Percentiles rank a stretch among this genome's conserved stretches.
Evolutionary conservation across 108 stramenopile genomes (phyloP).

Genomic region (Asterionellopsis glacialis): DNA sequence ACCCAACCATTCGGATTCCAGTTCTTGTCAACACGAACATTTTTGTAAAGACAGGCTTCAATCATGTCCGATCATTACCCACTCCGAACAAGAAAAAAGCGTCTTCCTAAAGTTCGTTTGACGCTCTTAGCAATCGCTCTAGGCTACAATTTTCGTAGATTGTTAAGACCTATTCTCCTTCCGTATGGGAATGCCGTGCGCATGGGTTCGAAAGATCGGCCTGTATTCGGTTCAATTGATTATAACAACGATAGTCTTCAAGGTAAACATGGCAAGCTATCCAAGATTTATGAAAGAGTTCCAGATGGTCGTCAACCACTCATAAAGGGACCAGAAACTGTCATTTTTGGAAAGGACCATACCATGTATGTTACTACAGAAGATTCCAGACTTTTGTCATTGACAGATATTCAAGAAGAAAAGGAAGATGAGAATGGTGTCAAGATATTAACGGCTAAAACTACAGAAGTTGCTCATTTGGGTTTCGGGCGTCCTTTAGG

Average conservation of each 20-base stretch:
- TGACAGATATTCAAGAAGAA: slow-evolving; percentile 28
- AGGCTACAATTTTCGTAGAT: no score
- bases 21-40: no score
- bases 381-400: slow-evolving; percentile 34
- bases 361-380: slow-evolving; percentile 52
- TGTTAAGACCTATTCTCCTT: slow-evolving; percentile 1
- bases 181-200: slow-evolving; percentile 13
- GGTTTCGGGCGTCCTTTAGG: slow-evolving; percentile 58
- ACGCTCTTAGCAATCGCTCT: no score
- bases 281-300: slow-evolving; percentile 51
- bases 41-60: no score
- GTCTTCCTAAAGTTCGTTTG: no score
- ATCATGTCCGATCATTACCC: no score
- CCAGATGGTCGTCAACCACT: slow-evolving; percentile 25
- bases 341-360: slow-evolving; percentile 42
- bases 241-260: slow-evolving; percentile 19
- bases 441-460: slow-evolving; percentile 28
- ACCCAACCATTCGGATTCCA: no score
- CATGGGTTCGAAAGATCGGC: not conserved
- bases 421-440: slow-evolving; percentile 2
- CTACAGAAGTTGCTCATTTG: slow-evolving; percentile 35
- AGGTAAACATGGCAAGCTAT: slow-evolving; percentile 35
- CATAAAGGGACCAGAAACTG: slow-evolving; percentile 50
- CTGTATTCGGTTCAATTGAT: slow-evolving; percentile 7
- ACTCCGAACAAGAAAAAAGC: no score